Evolutionary conservation across 2,329 filamentous ascomycete species (phyloP), one percentile per base, ranked within the genome.

Genomic region (Chaetomium globosum): DNA sequence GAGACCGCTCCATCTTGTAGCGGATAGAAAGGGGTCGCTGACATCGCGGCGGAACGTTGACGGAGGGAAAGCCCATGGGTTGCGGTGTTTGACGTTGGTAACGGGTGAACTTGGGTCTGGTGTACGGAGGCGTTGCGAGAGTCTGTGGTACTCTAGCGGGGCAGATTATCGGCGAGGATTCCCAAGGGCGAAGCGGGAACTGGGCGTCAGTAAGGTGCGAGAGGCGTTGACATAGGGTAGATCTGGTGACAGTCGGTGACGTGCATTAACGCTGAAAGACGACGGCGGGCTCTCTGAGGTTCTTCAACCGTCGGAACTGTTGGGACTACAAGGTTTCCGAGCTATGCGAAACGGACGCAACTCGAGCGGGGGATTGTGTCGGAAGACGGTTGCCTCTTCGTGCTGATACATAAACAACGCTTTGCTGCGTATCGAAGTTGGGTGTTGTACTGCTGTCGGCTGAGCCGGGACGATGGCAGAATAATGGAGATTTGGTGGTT

Each of bases 1-100:
- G 78, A 99, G 84, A 74, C 89, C 89, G 90, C 84, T 98, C 95
- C 95, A 99, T 99, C 88, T 99, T 99, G 89, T 99, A 99, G 80
- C 95, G 95, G 95, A 84, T 99, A 99, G 88, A 97, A 99, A 82
- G 90, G 90, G 90, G 83, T 99, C 95, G 85, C 89, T 90, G 83
- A 97, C 90, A 90, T 98, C 94, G 81, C 92, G 92, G 81, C 93
- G 93, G 82, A 98, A 98, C 93, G 83, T 99, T 99, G 87, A 99
- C 85, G 83, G 83, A 92, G 93, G 86, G 61, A 46, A 63, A 92
- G n/a, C n/a, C 89, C 95, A 98, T 98, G 81, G 81, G 75, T 93
- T 87, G 79, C 82, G 81, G 79, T 83, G 63, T 78, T 78, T 4
- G 67, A 61, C 63, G 39, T 16, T 61, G 36, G 31, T 59, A 56